A percentile compares a stretch with the other conserved stretches of the same genome.
phyloP scores from a whole-genome alignment of 495 filamentous ascomycete genomes.

The Penicillium diatomitis region DNA sequence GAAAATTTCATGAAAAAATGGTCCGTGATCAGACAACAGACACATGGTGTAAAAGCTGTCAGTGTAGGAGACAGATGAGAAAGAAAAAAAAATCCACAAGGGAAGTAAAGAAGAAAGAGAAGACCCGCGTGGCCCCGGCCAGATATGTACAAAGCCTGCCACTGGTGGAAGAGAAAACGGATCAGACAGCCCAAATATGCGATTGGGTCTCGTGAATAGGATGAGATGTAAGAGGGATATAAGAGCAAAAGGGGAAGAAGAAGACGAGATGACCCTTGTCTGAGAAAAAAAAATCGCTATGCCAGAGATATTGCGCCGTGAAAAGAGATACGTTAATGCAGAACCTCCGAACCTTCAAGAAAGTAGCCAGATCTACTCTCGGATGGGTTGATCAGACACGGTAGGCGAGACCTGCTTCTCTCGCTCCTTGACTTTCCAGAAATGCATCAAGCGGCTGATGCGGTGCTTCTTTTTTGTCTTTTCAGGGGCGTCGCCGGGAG shows the following conservation, averaged over 20 bases:
- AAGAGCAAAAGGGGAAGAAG: slow-evolving; percentile 6
- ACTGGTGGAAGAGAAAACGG: background rate
- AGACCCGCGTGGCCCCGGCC: slow-evolving; percentile 1
- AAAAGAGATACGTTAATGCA: slow-evolving; percentile 17
- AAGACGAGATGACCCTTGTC: slow-evolving; percentile 11
- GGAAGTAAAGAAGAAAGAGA: background rate
- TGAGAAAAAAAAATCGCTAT: slow-evolving; percentile 24
- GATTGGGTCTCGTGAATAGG: slow-evolving; percentile 6
- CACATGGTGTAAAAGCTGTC: slow-evolving; percentile 3
- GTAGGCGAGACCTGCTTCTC: slow-evolving; percentile 19
- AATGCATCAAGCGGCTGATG: slow-evolving; percentile 74
- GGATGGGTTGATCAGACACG: slow-evolving; percentile 18
- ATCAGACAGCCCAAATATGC: slow-evolving; percentile 7
- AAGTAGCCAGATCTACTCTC: slow-evolving; percentile 5
- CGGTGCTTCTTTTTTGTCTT: slow-evolving; percentile 64
- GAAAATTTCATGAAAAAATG: slow-evolving; percentile 30
- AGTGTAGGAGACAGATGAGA: slow-evolving; percentile 7
- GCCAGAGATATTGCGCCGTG: slow-evolving; percentile 22
- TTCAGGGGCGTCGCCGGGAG: slow-evolving; percentile 44
- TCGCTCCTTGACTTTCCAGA: slow-evolving; percentile 61
- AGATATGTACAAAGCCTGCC: slow-evolving; percentile 20
- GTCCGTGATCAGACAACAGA: slow-evolving; percentile 12
- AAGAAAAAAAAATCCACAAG: slow-evolving; percentile 14
- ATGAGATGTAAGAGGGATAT: slow-evolving; percentile 10
- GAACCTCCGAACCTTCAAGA: slow-evolving; percentile 7